Conservation (phyloP, 2,329 filamentous ascomycete species). For the Aspergillus chevalieri region DNA sequence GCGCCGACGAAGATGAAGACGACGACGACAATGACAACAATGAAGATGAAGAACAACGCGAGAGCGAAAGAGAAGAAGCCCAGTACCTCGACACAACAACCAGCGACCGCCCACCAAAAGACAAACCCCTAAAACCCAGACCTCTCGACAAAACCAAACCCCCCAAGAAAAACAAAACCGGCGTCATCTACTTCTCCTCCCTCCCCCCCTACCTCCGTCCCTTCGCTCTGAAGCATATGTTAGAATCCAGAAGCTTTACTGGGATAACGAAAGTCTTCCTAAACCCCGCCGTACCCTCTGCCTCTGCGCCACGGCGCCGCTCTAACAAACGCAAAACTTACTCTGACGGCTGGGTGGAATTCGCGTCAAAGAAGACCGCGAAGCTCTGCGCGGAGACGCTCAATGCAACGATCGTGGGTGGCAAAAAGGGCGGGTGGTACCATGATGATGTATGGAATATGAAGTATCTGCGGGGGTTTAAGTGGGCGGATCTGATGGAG, state of each 20-base stretch:
- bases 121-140: conserved; percentile 11
- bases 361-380: conserved; percentile 40
- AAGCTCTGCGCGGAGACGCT: conserved; percentile 42
- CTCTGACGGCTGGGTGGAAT: conserved; percentile 44
- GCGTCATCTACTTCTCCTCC: conserved; percentile 42
- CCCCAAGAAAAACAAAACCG: conserved; percentile 30
- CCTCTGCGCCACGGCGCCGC: conserved; percentile 16
- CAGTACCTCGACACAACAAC: conserved; percentile 7
- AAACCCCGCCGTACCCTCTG: conserved; percentile 28
- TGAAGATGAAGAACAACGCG: conserved; percentile 1
- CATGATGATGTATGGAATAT: conserved; percentile 44
- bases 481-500: conserved; percentile 42
- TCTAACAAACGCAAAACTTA: conserved; percentile 40
- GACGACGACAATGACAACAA: conserved; percentile 4
- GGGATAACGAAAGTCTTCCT: conserved; percentile 42
- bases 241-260: conserved; percentile 35
- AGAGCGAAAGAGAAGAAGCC: conserved; percentile 4
- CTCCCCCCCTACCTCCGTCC: conserved; percentile 45
- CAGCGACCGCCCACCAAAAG: neutral
- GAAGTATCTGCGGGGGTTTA: conserved; percentile 39
- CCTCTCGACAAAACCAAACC: conserved; percentile 13
- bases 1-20: conserved; percentile 11
- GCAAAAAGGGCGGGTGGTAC: conserved; percentile 41
- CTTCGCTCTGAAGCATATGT: conserved; percentile 38
- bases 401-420: conserved; percentile 40